Evolutionary conservation across 805 yeast species (phyloP).

Genomic region (Wickerhamiella dianesei): DNA sequence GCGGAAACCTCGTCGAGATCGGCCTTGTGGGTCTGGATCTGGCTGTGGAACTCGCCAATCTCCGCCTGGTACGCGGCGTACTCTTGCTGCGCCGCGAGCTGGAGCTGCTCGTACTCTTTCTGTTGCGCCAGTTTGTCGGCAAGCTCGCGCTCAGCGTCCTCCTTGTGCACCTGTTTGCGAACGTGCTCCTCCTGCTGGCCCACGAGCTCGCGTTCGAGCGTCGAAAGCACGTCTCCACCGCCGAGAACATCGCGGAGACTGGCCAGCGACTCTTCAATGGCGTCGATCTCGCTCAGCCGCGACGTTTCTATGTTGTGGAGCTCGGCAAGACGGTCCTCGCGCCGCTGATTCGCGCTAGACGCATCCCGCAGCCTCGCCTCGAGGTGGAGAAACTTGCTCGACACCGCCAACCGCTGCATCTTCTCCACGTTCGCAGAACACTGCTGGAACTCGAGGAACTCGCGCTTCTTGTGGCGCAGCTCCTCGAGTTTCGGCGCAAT

Average conservation of each 20-base stretch:
- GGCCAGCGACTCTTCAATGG: not conserved
- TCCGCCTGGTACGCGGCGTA: not conserved
- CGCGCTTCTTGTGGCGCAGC: slow-evolving; percentile 65
- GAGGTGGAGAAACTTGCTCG: slow-evolving; percentile 44
- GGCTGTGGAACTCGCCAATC: not conserved
- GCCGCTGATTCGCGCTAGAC: not conserved
- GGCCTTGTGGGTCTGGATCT: not conserved
- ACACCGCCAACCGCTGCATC: slow-evolving; percentile 55
- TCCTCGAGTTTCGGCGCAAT: slow-evolving; percentile 84
- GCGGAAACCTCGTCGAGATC: slow-evolving; percentile 4
- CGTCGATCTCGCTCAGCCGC: not conserved
- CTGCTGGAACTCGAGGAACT: slow-evolving; percentile 75
- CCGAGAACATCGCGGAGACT: not conserved
- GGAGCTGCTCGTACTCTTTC: not conserved
- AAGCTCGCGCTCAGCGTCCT: not conserved
- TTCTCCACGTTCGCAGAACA: slow-evolving; percentile 70
- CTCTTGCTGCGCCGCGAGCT: not conserved
- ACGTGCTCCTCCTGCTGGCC: not conserved
- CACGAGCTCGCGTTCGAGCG: not conserved
- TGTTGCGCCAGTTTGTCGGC: not conserved
- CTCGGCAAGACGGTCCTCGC: not conserved
- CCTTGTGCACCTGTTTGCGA: not conserved
- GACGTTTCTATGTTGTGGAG: not conserved
- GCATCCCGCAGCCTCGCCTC: slow-evolving; percentile 7
- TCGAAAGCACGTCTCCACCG: not conserved